Percentiles rank a stretch among this genome's conserved stretches.
phyloP scores from a whole-genome alignment of 306 rosid genomes.

The Prunus persica region DNA sequence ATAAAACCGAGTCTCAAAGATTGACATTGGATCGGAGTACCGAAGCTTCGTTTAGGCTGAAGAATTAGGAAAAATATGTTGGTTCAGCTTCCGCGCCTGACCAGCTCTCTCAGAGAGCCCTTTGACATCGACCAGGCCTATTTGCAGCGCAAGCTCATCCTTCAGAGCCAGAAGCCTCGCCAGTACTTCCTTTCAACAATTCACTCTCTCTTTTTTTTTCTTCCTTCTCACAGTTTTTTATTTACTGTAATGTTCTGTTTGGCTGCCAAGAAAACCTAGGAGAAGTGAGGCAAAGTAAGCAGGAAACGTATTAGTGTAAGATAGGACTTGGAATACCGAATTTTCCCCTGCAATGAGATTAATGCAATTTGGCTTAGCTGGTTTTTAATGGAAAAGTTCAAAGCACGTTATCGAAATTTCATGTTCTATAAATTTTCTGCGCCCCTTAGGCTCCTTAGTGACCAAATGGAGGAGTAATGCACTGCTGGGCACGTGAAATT shows the following conservation, averaged over 20 bases:
- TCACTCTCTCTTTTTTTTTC: not conserved
- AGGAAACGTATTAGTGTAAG: not conserved
- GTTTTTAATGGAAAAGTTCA: not conserved
- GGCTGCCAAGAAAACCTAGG: conserved; percentile 13
- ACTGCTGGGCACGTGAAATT: not conserved
- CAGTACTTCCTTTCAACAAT: conserved; percentile 15
- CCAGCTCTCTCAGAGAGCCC: conserved; percentile 44
- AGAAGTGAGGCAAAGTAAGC: not conserved
- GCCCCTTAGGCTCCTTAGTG: not conserved
- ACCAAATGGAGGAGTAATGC: not conserved
- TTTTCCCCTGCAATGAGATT: not conserved
- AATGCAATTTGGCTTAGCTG: not conserved
- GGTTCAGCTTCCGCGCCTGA: conserved; percentile 53
- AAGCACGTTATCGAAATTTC: not conserved
- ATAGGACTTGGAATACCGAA: not conserved
- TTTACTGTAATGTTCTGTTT: not conserved
- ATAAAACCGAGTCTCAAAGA: not conserved
- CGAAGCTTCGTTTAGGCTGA: not conserved
- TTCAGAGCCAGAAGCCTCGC: conserved; percentile 33
- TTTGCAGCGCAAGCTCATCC: conserved; percentile 50
- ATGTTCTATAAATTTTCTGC: not conserved
- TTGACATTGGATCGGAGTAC: not conserved
- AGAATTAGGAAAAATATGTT: conserved; percentile 31
- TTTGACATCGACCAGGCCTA: conserved; percentile 56
- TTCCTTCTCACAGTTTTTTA: too few species aligned